These are phyloP conservation scores for Scytalidium lignicola DNA, from an alignment of 2,329 filamentous ascomycete species.

Conservation along the genomic window DNA sequence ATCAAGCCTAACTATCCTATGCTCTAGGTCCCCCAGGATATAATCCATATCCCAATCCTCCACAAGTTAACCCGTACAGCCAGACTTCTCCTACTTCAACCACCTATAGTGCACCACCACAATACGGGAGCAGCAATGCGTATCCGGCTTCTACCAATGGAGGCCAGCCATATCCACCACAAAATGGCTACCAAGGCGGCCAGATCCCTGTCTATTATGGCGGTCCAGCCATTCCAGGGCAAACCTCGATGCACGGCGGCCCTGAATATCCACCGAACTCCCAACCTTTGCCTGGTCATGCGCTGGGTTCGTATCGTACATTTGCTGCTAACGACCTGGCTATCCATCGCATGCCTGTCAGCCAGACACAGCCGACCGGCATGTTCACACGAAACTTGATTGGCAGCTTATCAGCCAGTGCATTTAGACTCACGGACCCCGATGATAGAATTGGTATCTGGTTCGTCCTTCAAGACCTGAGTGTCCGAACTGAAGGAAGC, in stretches of 20 bases:
- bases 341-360: constrained; percentile 15
- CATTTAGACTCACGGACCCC: constrained; percentile 76
- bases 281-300: background rate
- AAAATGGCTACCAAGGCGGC: constrained; percentile 31
- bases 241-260: background rate
- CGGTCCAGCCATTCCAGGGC: background rate
- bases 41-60: constrained; percentile 21
- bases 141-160: constrained; percentile 14
- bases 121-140: constrained; percentile 18
- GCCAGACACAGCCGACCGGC: constrained; percentile 51
- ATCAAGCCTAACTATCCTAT: background rate
- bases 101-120: constrained; percentile 14
- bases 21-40: constrained; percentile 21
- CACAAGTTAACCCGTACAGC: constrained; percentile 20
- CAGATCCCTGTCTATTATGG: background rate
- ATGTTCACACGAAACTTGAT: constrained; percentile 97
- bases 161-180: constrained; percentile 18
- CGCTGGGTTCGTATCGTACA: background rate
- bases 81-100: constrained; percentile 9
- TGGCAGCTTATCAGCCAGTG: constrained; percentile 83
- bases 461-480: constrained; percentile 95
- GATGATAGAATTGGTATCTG: constrained; percentile 81
- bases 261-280: background rate
- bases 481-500: constrained; percentile 83
- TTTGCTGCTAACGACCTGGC: constrained; percentile 12